A percentile compares a stretch with the other conserved stretches of the same genome.
These are phyloP conservation scores for Taphrina betulina DNA, from an alignment of 1,139 yeast species.

Conservation along the genomic window DNA sequence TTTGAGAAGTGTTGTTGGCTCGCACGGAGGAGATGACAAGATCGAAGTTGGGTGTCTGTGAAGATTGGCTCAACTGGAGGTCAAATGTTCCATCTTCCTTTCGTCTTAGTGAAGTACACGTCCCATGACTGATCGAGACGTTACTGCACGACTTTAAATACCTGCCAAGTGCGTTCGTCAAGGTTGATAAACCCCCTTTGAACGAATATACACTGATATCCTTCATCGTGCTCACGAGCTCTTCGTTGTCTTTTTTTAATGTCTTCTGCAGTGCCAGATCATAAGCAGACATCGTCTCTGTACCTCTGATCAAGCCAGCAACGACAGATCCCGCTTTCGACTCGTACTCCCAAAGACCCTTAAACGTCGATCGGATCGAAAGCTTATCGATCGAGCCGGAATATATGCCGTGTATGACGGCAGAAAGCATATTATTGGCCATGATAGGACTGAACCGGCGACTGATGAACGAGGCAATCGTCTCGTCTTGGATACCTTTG, in stretches of 20 bases:
- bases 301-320: conserved; percentile 33
- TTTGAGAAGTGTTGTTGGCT: conserved; percentile 32
- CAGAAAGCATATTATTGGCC: conserved; percentile 70
- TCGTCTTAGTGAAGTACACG: neutral
- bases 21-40: conserved; percentile 36
- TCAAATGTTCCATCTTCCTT: conserved; percentile 2
- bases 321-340: conserved; percentile 36
- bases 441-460: conserved; percentile 67
- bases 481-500: conserved; percentile 56
- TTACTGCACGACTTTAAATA: conserved; percentile 2
- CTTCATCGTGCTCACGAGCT: conserved; percentile 26
- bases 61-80: neutral
- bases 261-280: conserved; percentile 24
- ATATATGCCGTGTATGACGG: conserved; percentile 82
- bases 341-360: conserved; percentile 37
- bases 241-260: conserved; percentile 26
- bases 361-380: conserved; percentile 48
- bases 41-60: conserved; percentile 19
- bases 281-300: conserved; percentile 6
- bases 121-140: conserved; percentile 3
- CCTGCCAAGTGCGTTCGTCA: conserved; percentile 30
- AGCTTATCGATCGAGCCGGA: conserved; percentile 76
- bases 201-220: conserved; percentile 37
- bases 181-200: conserved; percentile 36
- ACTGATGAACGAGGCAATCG: conserved; percentile 62